Evolutionary conservation across 176 grass and related monocot genomes (phyloP).

Genomic region (Oryza meridionalis): DNA sequence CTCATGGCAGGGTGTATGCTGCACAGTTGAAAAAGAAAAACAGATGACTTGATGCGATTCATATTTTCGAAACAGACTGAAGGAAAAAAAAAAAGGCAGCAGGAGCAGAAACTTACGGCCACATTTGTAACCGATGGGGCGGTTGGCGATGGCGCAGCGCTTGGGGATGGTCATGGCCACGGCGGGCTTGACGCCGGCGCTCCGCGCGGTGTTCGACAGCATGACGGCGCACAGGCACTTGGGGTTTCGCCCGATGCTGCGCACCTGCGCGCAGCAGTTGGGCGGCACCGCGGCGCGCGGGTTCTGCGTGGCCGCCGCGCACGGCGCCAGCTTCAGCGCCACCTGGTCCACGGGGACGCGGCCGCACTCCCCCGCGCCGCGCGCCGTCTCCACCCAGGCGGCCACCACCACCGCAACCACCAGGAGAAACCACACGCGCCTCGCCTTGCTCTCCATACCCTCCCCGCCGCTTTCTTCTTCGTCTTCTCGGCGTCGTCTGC

Average conservation of each 20-base stretch:
- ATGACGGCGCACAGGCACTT: conserved; percentile 81
- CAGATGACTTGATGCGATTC: background rate
- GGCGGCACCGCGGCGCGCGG: conserved; percentile 43
- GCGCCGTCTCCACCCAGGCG: conserved; percentile 22
- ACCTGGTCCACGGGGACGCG: conserved; percentile 49
- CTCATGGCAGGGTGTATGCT: conserved; percentile 68
- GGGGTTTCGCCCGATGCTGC: conserved; percentile 58
- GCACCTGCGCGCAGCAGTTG: conserved; percentile 69
- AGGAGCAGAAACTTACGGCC: conserved; percentile 44
- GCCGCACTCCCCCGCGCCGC: conserved; percentile 77
- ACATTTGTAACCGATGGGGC: conserved; percentile 87
- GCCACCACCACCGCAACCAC: conserved; percentile 46
- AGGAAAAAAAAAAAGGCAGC: background rate
- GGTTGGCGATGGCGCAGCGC: conserved; percentile 72
- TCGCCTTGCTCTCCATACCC: conserved; percentile 53
- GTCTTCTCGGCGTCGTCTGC: background rate
- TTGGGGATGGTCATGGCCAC: conserved; percentile 86
- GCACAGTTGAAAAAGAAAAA: conserved; percentile 20
- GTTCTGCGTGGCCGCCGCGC: conserved; percentile 66
- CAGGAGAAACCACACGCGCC: conserved; percentile 38
- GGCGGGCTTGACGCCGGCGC: conserved; percentile 66
- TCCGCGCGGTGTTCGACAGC: conserved; percentile 71
- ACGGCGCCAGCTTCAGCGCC: conserved; percentile 67
- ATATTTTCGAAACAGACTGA: background rate
- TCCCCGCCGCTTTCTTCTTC: background rate